Evolutionary conservation across 225 moss, liverwort and hornwort species (phyloP), one percentile per base, ranked within the genome.

Genomic region (Takakia lepidozioides): DNA sequence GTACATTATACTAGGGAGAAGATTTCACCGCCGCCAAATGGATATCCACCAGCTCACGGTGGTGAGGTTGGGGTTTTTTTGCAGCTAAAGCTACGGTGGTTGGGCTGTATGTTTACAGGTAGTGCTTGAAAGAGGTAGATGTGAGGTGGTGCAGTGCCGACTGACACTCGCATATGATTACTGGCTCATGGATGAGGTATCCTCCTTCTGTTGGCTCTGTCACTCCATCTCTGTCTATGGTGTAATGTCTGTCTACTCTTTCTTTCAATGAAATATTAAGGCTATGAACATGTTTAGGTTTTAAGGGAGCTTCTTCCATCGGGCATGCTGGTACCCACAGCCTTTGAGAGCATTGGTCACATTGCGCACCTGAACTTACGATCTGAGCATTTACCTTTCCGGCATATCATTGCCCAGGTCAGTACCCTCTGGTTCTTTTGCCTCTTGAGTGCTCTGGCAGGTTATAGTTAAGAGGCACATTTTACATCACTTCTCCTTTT

Each of bases 131-230:
- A 65, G 62, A 24, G 20, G 46, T 54, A 63, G 61, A 51, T 59
- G 72, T 45, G 75, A 81, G 54, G 70, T 91, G 54, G 80, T 87
- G 29, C 69, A 59, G 38, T 91, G 91, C 72, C 70, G 71, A 29
- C 59, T 98, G 46, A 85, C 69, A 43, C 53, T 98, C 38, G 83
- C 77, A 29, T 98, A 98, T 22, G 56, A 81, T 56, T 98, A 98
- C 49, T 98, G 91, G 98, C 64, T 76, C 59, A 70, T 83, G 68
- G 74, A 85, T 25, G 98, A 98, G 91, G 95, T 98, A 26, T 37
- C n/a, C 14, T 38, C 2, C 20, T 38, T n/a, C n/a, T n/a, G n/a
- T n/a, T n/a, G n/a, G 17, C 24, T 10, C 19, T 10, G 48, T 29
- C 22, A 36, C 43, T 42, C 10, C 40, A 27, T 3, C 18, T 50